Base-by-base conservation (phyloP, 768 basidiomycete species). In the Amyloporia xantha region DNA sequence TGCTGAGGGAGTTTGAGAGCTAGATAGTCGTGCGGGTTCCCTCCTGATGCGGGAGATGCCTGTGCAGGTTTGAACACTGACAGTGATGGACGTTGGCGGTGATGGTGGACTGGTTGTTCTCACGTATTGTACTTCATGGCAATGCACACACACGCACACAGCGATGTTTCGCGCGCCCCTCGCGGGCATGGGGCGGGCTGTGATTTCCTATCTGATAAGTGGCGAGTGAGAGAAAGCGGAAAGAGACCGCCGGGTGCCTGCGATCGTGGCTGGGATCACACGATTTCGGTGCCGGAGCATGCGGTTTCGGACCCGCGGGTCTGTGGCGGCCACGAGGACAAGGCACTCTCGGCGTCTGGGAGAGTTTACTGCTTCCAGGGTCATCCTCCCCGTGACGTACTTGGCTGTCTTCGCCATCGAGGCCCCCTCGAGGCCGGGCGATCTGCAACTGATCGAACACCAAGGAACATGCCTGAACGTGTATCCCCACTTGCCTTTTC, bases 1-100 rank as follows among this genome's bases (percentile, higher is more conserved):
- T 70, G 27, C 71, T 90, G 9, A 64, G 66, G 26, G 67, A 58
- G 47, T 84, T 78, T 64, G 77, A 74, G 20, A 66, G 60, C 41
- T 15, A 67, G 67, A 44, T 17, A 51, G 71, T 19, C 59, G 69
- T 50, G 71, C 71, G 54, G 60, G 69, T 43, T 68, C 59, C 53
- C 33, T 26, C 3, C 17, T 6, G 49, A 47, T 38, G 45, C n/a
- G n/a, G 45, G 30, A 33, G 30, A 33, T 10, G 42, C 21, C 42
- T 28, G 42, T 9, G 21, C 26, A 13, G 11, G 26, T 25, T 26
- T 10, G 11, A 26, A 3, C 25, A 19, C n/a, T 24, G 37, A 24
- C 20, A 26, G n/a, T 41, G 47, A 25, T 26, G 26, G 41, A 49
- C 24, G 40, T 17, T 17, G 40, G 33, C n/a, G 23, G 21, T 25